A percentile compares a stretch with the other conserved stretches of the same genome.
Conservation (phyloP, 129 eudicot genomes). For the Apium graveolens region DNA sequence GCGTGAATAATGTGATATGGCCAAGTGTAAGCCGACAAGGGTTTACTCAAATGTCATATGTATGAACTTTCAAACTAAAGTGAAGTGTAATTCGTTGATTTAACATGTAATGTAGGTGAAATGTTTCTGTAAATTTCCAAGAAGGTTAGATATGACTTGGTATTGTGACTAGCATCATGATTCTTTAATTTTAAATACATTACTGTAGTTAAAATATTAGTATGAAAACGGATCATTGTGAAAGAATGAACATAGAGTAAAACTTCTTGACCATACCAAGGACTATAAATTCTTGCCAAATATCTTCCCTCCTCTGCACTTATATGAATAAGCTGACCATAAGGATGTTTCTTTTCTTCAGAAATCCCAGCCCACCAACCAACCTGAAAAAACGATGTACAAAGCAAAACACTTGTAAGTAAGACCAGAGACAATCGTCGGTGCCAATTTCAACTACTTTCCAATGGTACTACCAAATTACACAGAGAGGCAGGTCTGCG, state of each 20-base stretch:
- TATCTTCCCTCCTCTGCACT: slow-evolving; percentile 5
- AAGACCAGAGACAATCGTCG: background rate
- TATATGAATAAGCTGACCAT: background rate
- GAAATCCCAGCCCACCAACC: background rate
- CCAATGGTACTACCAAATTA: too few relatives aligned
- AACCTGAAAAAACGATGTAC: background rate
- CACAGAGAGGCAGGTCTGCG: too few relatives aligned
- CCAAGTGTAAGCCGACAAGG: background rate
- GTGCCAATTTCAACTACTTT: too few relatives aligned
- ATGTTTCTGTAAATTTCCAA: background rate
- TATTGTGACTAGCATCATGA: too few relatives aligned
- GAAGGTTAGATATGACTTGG: background rate
- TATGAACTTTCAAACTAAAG: background rate
- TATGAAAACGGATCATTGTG: background rate
- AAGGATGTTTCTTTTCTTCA: background rate
- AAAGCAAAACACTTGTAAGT: background rate
- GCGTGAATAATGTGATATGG: background rate
- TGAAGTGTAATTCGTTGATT: background rate
- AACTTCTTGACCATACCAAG: background rate
- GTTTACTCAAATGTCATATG: background rate
- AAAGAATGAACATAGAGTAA: background rate
- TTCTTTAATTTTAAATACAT: background rate
- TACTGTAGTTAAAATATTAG: background rate
- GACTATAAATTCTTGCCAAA: slow-evolving; percentile 6
- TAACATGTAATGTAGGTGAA: background rate